phyloP scores from a whole-genome alignment of 1,284 basidiomycete genomes.

The Cerioporus squamosus region DNA sequence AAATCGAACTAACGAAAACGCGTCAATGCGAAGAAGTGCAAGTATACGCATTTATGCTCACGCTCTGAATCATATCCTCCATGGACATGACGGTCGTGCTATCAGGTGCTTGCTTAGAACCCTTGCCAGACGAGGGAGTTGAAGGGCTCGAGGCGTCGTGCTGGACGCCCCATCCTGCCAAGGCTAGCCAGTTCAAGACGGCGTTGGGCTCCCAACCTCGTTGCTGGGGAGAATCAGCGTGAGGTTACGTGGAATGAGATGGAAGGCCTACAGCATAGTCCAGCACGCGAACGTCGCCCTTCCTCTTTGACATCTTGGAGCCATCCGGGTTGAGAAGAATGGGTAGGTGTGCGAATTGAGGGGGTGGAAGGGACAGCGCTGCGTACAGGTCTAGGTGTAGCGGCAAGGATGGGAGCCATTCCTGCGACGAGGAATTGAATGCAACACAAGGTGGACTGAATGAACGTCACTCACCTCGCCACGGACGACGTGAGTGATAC shows the following conservation, averaged over 20 bases:
- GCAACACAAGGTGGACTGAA: not conserved
- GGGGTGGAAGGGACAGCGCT: conserved; percentile 73
- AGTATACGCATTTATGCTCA: conserved; percentile 29
- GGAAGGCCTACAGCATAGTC: conserved; percentile 77
- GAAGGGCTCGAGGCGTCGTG: conserved; percentile 38
- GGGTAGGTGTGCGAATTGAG: conserved; percentile 91
- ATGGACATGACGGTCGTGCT: conserved; percentile 71
- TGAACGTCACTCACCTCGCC: conserved; percentile 72
- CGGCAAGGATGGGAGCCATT: conserved; percentile 96
- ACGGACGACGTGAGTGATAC: conserved; percentile 92
- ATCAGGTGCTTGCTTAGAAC: conserved; percentile 51
- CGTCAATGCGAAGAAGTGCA: not conserved
- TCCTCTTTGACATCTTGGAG: conserved; percentile 93
- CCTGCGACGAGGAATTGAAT: conserved; percentile 48
- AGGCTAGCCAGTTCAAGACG: conserved; percentile 90
- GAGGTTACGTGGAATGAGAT: not conserved
- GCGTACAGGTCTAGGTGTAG: conserved; percentile 92
- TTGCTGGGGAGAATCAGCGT: conserved; percentile 40
- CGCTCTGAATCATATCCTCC: conserved; percentile 65
- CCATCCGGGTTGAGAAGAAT: conserved; percentile 91
- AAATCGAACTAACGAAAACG: conserved; percentile 64
- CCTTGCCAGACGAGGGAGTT: conserved; percentile 15
- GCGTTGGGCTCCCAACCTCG: conserved; percentile 91
- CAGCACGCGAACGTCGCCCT: conserved; percentile 86
- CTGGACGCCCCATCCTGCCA: conserved; percentile 88